These are phyloP conservation scores for Pleurotus giganteus DNA, from an alignment of 768 basidiomycete species.

Conservation along the genomic window DNA sequence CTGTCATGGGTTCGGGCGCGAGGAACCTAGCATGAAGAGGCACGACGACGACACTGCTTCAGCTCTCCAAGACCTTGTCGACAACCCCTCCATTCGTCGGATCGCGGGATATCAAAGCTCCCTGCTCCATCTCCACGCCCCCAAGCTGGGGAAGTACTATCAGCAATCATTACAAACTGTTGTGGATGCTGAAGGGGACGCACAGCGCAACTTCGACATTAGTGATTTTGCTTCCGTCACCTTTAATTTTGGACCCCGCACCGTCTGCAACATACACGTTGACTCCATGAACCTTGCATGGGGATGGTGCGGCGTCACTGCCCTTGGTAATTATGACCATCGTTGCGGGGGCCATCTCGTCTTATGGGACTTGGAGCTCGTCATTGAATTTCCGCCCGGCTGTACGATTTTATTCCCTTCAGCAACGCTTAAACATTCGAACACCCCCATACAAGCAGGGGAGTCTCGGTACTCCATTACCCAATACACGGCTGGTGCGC, in stretches of 20 bases:
- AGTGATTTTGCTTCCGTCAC: not conserved
- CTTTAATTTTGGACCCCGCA: constrained; percentile 2
- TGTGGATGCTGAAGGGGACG: not conserved
- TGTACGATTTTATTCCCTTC: not conserved
- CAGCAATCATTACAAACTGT: not conserved
- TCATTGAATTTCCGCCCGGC: not conserved
- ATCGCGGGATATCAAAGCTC: not conserved
- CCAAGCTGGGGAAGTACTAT: not conserved
- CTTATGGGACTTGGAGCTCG: not conserved
- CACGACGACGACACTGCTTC: not conserved
- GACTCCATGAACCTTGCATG: not conserved
- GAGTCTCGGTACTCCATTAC: not conserved
- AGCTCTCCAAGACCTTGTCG: not conserved
- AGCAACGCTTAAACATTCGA: not conserved
- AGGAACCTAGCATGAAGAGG: not conserved
- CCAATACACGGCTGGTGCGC: not conserved
- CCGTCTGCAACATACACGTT: not conserved
- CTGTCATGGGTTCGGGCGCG: not conserved
- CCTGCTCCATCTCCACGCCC: not conserved
- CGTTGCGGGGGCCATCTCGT: not conserved
- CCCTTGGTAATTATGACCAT: not conserved
- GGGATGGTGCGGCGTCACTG: constrained; percentile 2
- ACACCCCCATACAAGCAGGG: not conserved
- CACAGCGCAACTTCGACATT: not conserved
- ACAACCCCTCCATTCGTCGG: not conserved